Evolutionary conservation across 202 grass and related monocot species (phyloP).

Genomic region (Saccharum hybrid): DNA sequence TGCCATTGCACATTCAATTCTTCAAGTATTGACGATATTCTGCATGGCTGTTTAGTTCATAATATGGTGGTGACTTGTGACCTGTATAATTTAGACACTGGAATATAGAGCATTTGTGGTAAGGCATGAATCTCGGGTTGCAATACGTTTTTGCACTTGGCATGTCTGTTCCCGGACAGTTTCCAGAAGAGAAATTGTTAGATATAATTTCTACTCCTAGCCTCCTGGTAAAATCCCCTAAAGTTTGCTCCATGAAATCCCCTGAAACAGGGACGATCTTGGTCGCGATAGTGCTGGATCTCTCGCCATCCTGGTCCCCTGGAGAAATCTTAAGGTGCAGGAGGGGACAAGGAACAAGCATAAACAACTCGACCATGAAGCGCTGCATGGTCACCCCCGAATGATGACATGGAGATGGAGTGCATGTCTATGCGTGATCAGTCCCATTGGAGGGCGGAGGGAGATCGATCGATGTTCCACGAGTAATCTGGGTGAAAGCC

Average conservation of each 20-base stretch:
- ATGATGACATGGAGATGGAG: neutral
- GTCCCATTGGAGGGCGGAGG: neutral
- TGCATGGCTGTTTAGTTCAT: neutral
- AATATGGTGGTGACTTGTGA: neutral
- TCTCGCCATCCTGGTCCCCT: neutral
- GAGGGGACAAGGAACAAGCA: neutral
- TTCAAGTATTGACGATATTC: neutral
- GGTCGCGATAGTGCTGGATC: neutral
- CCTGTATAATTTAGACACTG: neutral
- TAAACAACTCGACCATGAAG: no score
- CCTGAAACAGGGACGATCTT: neutral
- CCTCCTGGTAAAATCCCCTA: no score
- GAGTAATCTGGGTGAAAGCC: conserved; percentile 10
- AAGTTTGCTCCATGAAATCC: neutral
- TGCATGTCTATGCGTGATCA: no score
- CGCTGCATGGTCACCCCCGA: neutral
- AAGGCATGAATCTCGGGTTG: no score
- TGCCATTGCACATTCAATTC: neutral
- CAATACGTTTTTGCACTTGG: neutral
- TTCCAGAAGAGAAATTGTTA: neutral
- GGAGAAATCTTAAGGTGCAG: neutral
- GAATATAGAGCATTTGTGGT: neutral
- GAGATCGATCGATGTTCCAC: neutral
- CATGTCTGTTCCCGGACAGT: neutral
- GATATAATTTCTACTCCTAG: neutral